Evolutionary conservation across 805 yeast genomes (phyloP), one percentile per base, ranked within the genome.

Genomic region (Sporopachydermia lactativora): DNA sequence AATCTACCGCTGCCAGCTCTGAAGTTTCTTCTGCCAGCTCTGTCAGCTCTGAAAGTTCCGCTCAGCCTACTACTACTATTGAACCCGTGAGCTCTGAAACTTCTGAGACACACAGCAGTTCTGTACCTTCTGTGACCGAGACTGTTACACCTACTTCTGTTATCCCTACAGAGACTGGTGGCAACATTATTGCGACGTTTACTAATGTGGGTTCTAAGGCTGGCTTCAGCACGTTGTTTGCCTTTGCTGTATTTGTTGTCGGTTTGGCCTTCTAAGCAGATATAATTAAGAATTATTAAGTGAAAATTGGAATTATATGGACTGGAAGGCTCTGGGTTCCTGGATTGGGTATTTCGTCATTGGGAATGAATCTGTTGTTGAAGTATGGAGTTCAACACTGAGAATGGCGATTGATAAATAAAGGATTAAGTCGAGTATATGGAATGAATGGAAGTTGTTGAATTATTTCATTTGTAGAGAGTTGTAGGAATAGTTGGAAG

Each of bases 61-160:
- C 18, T 15, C 16, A 34, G 17, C n/a, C 37, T 19, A 16, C 42
- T 14, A 6, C 42, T 17, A 31, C 14, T 4, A 24, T 14, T 15
- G 28, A 37, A 16, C n/a, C n/a, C n/a, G n/a, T n/a, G n/a, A n/a
- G n/a, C n/a, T 14, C 40, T 41, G 13, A 19, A 15, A 34, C 38
- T 5, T 13, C 18, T 31, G 11, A 39, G 15, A 15, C 19, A 13
- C 11, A 17, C 17, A 17, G 17, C 6, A 15, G 37, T 35, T 14
- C 37, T 15, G 18, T 15, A 13, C 13, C 34, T 24, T n/a, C 34
- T n/a, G n/a, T n/a, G 11, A 15, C 37, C 18, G 15, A 8, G 11
- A 6, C 37, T 35, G 37, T 35, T 13, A 15, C 37, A 11, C 17
- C 37, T 35, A 8, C 37, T 15, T 14, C 37, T 15, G 15, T 15